Percentiles rank a stretch among this genome's conserved stretches.
Evolutionary conservation across 805 yeast species (phyloP).

Genomic region (Aciculoconidium aculeatum): DNA sequence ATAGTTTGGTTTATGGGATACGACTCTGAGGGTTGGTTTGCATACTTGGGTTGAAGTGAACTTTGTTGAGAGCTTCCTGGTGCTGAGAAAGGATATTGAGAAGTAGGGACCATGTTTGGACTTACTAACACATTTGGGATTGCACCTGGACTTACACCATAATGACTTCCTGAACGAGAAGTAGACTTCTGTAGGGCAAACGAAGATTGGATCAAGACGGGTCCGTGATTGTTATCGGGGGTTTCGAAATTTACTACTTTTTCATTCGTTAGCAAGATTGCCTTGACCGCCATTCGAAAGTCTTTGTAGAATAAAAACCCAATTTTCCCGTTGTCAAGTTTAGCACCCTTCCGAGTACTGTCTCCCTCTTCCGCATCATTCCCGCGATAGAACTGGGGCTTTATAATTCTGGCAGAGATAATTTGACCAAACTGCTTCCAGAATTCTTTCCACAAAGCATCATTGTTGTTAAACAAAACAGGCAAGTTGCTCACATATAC

Average conservation of each 20-base stretch:
- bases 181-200: constrained; percentile 34
- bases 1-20: no score
- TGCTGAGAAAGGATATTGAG: no score
- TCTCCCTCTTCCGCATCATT: constrained; percentile 10
- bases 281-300: constrained; percentile 54
- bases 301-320: constrained; percentile 65
- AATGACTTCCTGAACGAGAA: not conserved
- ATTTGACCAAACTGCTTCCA: constrained; percentile 36
- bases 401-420: constrained; percentile 37
- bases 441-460: constrained; percentile 32
- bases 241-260: constrained; percentile 6
- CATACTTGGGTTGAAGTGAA: no score
- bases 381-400: constrained; percentile 32
- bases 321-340: constrained; percentile 8
- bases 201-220: constrained; percentile 29
- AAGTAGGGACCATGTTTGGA: no score
- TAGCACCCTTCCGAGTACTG: constrained; percentile 2
- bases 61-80: no score
- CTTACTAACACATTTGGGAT: no score
- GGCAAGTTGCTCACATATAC: constrained; percentile 67
- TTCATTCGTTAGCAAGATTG: constrained; percentile 53
- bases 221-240: constrained; percentile 12
- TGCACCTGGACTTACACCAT: no score
- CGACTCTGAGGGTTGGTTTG: no score
- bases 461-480: constrained; percentile 47